A percentile compares a stretch with the other conserved stretches of the same genome.
Evolutionary conservation across 371 early-diverging fungal genomes (phyloP).

Genomic region (Mucor sp.): DNA sequence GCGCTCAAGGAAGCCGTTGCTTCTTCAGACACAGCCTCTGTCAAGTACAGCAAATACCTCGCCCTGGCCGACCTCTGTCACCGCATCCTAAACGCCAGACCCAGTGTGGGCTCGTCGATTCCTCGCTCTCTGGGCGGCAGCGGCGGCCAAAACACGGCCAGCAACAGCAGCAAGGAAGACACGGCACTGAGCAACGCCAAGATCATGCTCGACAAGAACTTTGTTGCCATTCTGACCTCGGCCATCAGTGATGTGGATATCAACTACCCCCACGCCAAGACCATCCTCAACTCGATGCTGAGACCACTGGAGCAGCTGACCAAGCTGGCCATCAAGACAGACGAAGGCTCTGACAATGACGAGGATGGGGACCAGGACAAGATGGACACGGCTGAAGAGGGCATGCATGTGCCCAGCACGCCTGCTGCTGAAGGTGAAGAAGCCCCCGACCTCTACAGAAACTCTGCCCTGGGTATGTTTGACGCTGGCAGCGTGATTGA

Average conservation of each 20-base stretch:
- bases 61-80: conserved; percentile 75
- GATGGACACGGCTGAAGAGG: conserved; percentile 34
- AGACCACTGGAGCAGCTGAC: conserved; percentile 89
- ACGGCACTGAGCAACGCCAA: conserved; percentile 67
- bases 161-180: conserved; percentile 53
- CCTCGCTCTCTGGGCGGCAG: conserved; percentile 10
- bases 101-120: conserved; percentile 30
- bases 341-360: conserved; percentile 49
- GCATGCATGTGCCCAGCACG: conserved; percentile 25
- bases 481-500: conserved; percentile 68
- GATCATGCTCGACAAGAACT: conserved; percentile 90
- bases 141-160: conserved; percentile 6
- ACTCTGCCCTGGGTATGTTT: conserved; percentile 88
- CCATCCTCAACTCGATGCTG: conserved; percentile 74
- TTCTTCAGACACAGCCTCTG: conserved; percentile 54
- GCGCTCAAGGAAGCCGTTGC: conserved; percentile 64
- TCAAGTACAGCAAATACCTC: conserved; percentile 70
- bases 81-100: conserved; percentile 63
- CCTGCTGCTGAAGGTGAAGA: conserved; percentile 46
- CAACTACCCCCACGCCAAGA: conserved; percentile 82
- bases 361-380: conserved; percentile 37
- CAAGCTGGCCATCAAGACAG: conserved; percentile 84
- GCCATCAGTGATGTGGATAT: conserved; percentile 87
- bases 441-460: conserved; percentile 85
- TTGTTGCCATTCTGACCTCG: conserved; percentile 78